Conservation (phyloP, 345 rosid species). For the Bruguiera sexangula region DNA sequence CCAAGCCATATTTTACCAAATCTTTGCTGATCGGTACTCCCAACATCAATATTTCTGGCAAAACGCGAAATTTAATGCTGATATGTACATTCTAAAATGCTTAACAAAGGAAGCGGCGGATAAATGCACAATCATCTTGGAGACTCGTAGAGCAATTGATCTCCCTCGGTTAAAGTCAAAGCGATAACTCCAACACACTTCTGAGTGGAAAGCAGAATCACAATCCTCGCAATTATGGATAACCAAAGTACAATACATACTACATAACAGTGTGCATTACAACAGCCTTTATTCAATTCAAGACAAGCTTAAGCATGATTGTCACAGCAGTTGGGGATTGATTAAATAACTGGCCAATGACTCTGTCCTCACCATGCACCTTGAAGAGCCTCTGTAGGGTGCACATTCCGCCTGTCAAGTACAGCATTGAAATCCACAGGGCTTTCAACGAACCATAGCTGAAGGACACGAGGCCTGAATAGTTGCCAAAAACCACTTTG, state of each 20-base stretch:
- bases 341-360: not conserved
- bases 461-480: too few relatives aligned
- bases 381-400: conserved; percentile 60
- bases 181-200: conserved; percentile 17
- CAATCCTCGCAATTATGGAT: not conserved
- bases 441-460: too few relatives aligned
- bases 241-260: conserved; percentile 9
- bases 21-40: too few relatives aligned
- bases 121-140: not conserved
- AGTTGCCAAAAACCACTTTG: too few relatives aligned
- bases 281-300: conserved; percentile 24
- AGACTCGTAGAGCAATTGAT: not conserved
- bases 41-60: too few relatives aligned
- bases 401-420: conserved; percentile 70
- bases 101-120: not conserved
- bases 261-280: not conserved
- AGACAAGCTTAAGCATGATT: not conserved
- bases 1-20: too few relatives aligned
- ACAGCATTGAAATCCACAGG: conserved; percentile 62
- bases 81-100: too few relatives aligned
- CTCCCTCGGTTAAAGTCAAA: conserved; percentile 23
- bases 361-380: conserved; percentile 63
- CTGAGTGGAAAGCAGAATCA: not conserved
- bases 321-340: not conserved
- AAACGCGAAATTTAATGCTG: too few relatives aligned